phyloP scores from a whole-genome alignment of 2,329 filamentous ascomycete species.

The Metarhizium rileyi region DNA sequence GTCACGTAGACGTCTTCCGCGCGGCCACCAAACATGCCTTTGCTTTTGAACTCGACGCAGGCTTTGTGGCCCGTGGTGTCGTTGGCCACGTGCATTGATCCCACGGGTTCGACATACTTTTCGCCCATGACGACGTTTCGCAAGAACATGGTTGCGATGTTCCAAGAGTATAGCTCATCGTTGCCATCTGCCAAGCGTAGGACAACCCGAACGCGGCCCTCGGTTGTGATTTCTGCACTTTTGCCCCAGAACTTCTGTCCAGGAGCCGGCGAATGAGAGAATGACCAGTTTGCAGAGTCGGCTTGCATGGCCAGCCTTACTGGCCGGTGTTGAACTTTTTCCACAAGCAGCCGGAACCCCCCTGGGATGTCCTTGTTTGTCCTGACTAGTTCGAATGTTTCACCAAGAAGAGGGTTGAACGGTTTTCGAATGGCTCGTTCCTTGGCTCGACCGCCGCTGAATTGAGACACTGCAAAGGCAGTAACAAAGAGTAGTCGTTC shows the following conservation, averaged over 20 bases:
- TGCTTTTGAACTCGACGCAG: slow-evolving; percentile 82
- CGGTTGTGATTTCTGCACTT: slow-evolving; percentile 85
- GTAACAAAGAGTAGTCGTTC: slow-evolving; percentile 78
- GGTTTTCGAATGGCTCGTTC: slow-evolving; percentile 92
- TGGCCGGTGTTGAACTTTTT: slow-evolving; percentile 90
- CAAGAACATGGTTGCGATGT: slow-evolving; percentile 77
- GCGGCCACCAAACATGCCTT: slow-evolving; percentile 94
- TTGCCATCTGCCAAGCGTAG: slow-evolving; percentile 55
- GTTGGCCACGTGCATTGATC: slow-evolving; percentile 76
- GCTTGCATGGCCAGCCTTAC: slow-evolving; percentile 91
- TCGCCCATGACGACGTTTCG: slow-evolving; percentile 96
- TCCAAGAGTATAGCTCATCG: slow-evolving; percentile 84
- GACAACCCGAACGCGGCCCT: slow-evolving; percentile 72
- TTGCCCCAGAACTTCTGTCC: slow-evolving; percentile 99
- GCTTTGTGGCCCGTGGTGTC: slow-evolving; percentile 78
- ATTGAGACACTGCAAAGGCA: slow-evolving; percentile 82
- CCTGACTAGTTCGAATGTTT: slow-evolving; percentile 87
- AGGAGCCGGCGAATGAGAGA: slow-evolving; percentile 78
- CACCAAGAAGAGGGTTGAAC: slow-evolving; percentile 92
- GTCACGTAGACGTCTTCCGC: slow-evolving; percentile 82
- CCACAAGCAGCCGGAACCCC: slow-evolving; percentile 84
- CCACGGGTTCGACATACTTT: slow-evolving; percentile 94
- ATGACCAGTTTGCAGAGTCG: slow-evolving; percentile 75
- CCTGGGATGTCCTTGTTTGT: slow-evolving; percentile 62
- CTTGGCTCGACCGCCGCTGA: slow-evolving; percentile 73